Evolutionary conservation across 495 filamentous ascomycete genomes (phyloP).

Genomic region (Entonaema liquescens): DNA sequence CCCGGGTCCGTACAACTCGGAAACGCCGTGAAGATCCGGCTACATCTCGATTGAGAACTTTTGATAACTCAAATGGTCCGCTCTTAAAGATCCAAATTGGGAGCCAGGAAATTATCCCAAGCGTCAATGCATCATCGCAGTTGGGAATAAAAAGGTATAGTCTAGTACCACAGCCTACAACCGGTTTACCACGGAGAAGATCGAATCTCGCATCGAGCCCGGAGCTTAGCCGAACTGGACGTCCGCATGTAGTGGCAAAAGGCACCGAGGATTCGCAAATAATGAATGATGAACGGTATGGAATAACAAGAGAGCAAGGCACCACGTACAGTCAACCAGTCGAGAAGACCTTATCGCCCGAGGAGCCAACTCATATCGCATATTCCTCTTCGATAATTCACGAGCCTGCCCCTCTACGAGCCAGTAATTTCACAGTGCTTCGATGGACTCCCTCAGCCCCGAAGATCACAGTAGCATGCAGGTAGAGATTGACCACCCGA

Average conservation of each 20-base stretch:
- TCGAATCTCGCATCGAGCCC: constrained; percentile 21
- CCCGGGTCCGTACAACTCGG: constrained; percentile 6
- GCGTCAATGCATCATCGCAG: constrained; percentile 24
- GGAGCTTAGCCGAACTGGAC: constrained; percentile 19
- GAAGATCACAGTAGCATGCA: constrained; percentile 41
- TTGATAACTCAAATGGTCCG: neutral
- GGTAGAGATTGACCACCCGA: constrained; percentile 38
- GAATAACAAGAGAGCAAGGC: neutral
- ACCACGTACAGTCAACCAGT: neutral
- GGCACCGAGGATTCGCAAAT: constrained; percentile 3
- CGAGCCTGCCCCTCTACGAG: constrained; percentile 40
- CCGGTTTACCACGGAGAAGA: constrained; percentile 13
- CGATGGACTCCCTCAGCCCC: constrained; percentile 34
- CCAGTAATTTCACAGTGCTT: constrained; percentile 23
- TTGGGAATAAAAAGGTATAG: constrained; percentile 23
- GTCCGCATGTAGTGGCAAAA: constrained; percentile 7
- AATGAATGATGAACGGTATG: neutral
- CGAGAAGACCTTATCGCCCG: neutral
- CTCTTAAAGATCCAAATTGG: constrained; percentile 50
- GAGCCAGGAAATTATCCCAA: constrained; percentile 48
- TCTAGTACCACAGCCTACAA: constrained; percentile 8
- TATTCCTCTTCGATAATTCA: constrained; percentile 39
- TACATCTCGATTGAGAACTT: neutral
- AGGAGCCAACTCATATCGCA: constrained; percentile 34
- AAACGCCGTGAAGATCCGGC: neutral